phyloP scores from a whole-genome alignment of 345 rosid species.

The Aurinia saxatilis region DNA sequence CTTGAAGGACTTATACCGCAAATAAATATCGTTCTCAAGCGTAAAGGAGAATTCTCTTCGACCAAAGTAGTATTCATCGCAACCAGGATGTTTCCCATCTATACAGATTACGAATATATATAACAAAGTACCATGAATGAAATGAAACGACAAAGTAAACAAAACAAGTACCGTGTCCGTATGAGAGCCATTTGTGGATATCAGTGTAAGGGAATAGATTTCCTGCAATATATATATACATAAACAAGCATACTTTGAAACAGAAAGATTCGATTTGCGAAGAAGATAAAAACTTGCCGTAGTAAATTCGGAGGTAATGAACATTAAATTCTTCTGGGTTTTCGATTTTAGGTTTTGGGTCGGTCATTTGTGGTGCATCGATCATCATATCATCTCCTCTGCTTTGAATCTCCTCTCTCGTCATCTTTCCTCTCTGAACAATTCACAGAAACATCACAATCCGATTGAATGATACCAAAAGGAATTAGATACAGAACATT shows the following conservation, averaged over 20 bases:
- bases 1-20: constrained; percentile 73
- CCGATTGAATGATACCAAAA: neutral
- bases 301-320: constrained; percentile 59
- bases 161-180: constrained; percentile 96
- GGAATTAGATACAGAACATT: neutral
- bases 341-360: constrained; percentile 18
- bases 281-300: constrained; percentile 39
- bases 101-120: too few species aligned
- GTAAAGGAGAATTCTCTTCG: constrained; percentile 90
- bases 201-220: constrained; percentile 75
- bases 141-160: neutral
- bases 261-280: too few species aligned
- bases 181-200: constrained; percentile 79
- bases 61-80: constrained; percentile 54
- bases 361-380: too few species aligned
- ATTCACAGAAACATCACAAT: neutral
- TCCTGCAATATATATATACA: constrained; percentile 47
- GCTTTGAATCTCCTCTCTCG: constrained; percentile 34
- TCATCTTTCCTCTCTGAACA: constrained; percentile 25
- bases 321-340: constrained; percentile 55
- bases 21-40: constrained; percentile 63
- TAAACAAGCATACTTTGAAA: too few species aligned
- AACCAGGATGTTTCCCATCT: too few species aligned
- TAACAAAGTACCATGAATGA: too few species aligned
- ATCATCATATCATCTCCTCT: constrained; percentile 49